These are phyloP conservation scores for Cornus kousa DNA, from an alignment of 148 eudicot genomes.

Conservation along the genomic window DNA sequence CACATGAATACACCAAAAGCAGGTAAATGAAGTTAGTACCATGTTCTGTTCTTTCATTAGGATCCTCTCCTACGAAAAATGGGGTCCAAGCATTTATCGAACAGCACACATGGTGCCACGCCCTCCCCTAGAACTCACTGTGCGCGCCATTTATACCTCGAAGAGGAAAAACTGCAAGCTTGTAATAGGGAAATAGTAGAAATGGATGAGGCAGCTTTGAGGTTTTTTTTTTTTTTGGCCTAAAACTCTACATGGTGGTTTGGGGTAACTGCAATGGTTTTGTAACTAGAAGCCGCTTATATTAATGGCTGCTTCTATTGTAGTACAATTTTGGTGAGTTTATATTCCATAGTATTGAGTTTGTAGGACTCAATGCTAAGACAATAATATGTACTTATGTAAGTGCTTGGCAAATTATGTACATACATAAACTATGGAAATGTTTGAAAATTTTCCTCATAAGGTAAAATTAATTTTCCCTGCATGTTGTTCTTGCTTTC, in stretches of 20 bases:
- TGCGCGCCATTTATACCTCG: too few species aligned
- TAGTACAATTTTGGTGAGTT: not conserved
- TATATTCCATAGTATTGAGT: not conserved
- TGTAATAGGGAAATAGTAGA: not conserved
- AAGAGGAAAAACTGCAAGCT: not conserved
- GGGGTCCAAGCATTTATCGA: too few species aligned
- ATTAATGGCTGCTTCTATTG: not conserved
- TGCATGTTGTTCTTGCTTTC: not conserved
- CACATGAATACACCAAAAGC: constrained; percentile 24
- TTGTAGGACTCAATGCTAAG: not conserved
- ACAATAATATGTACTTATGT: not conserved
- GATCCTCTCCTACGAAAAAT: too few species aligned
- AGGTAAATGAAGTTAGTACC: constrained; percentile 9
- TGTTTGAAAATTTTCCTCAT: too few species aligned
- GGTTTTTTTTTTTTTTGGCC: too few species aligned
- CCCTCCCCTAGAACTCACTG: too few species aligned
- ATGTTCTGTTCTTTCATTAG: constrained; percentile 21
- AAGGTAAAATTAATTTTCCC: not conserved
- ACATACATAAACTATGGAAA: too few species aligned
- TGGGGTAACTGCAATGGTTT: too few species aligned
- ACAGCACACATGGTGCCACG: too few species aligned
- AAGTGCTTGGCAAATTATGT: not conserved
- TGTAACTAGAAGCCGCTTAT: not conserved
- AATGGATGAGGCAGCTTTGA: not conserved
- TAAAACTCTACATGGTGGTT: too few species aligned